Percentiles rank a stretch among this genome's conserved stretches.
phyloP scores from a whole-genome alignment of 768 basidiomycete genomes.

The Tricholoma flavovirens region DNA sequence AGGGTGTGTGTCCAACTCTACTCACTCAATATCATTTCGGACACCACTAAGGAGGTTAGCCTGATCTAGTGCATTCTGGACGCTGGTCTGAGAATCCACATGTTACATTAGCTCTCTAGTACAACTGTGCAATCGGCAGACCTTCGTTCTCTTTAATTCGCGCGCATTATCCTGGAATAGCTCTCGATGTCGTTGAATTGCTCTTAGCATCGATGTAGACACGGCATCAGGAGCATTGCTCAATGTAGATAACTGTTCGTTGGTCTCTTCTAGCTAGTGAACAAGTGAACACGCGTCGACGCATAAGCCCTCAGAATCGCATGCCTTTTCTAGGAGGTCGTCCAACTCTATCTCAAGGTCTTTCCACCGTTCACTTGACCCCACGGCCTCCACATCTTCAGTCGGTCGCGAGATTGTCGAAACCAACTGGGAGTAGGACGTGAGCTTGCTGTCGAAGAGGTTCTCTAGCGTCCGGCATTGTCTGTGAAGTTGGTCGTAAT shows the following conservation, averaged over 20 bases:
- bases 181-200: constrained; percentile 87
- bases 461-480: constrained; percentile 94
- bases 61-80: constrained; percentile 78
- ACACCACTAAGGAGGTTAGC: constrained; percentile 87
- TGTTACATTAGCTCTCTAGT: background rate
- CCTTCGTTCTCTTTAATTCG: constrained; percentile 86
- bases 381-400: constrained; percentile 64
- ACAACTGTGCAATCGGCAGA: constrained; percentile 20
- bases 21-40: constrained; percentile 92
- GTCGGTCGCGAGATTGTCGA: constrained; percentile 50
- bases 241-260: constrained; percentile 68
- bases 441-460: constrained; percentile 85
- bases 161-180: constrained; percentile 82
- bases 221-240: constrained; percentile 65
- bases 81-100: constrained; percentile 51
- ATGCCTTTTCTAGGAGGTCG: constrained; percentile 79
- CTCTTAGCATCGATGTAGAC: constrained; percentile 80
- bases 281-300: constrained; percentile 10
- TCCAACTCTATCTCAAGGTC: constrained; percentile 85
- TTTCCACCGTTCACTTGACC: constrained; percentile 67
- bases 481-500: constrained; percentile 84
- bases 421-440: constrained; percentile 84
- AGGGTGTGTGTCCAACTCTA: constrained; percentile 4
- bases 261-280: constrained; percentile 75
- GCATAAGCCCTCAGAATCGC: constrained; percentile 7